phyloP scores from a whole-genome alignment of 2,329 filamentous ascomycete species.

The Didymella exigua region DNA sequence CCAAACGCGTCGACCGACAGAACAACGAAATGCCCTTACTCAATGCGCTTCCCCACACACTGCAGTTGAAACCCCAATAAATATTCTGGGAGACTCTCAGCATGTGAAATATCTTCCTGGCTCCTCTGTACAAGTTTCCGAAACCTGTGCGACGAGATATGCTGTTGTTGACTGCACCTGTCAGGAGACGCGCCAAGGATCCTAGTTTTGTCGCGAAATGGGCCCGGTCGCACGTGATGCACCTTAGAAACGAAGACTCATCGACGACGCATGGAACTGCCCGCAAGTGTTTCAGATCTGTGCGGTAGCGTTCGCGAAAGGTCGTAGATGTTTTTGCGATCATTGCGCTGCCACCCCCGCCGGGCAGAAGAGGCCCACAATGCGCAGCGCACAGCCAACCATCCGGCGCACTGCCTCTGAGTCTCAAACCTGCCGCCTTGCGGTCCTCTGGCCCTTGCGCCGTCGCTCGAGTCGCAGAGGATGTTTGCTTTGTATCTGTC shows the following conservation, averaged over 20 bases:
- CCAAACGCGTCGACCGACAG: slow-evolving; percentile 22
- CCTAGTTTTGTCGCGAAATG: neutral
- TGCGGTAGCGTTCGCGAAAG: slow-evolving; percentile 19
- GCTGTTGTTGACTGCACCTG: neutral
- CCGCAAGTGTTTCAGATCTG: slow-evolving; percentile 20
- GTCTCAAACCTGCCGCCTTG: slow-evolving; percentile 37
- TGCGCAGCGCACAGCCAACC: slow-evolving; percentile 38
- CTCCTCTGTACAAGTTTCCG: neutral
- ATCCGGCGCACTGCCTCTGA: slow-evolving; percentile 29
- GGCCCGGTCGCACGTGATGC: slow-evolving; percentile 9
- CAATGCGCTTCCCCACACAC: slow-evolving; percentile 24
- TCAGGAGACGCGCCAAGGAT: slow-evolving; percentile 15
- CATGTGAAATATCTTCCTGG: neutral
- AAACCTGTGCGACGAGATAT: neutral
- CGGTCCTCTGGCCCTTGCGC: slow-evolving; percentile 20
- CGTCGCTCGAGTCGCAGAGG: slow-evolving; percentile 7
- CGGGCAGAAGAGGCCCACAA: slow-evolving; percentile 21
- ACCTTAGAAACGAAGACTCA: slow-evolving; percentile 9
- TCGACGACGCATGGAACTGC: slow-evolving; percentile 19
- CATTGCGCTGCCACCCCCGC: slow-evolving; percentile 22
- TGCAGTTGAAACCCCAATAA: slow-evolving; percentile 1
- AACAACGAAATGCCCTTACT: slow-evolving; percentile 22
- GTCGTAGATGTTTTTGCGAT: slow-evolving; percentile 25
- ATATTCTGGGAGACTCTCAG: neutral
- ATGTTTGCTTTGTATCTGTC: slow-evolving; percentile 15